These are phyloP conservation scores for Beauveria scarabaeidicola DNA, from an alignment of 2,329 filamentous ascomycete species.

Conservation along the genomic window DNA sequence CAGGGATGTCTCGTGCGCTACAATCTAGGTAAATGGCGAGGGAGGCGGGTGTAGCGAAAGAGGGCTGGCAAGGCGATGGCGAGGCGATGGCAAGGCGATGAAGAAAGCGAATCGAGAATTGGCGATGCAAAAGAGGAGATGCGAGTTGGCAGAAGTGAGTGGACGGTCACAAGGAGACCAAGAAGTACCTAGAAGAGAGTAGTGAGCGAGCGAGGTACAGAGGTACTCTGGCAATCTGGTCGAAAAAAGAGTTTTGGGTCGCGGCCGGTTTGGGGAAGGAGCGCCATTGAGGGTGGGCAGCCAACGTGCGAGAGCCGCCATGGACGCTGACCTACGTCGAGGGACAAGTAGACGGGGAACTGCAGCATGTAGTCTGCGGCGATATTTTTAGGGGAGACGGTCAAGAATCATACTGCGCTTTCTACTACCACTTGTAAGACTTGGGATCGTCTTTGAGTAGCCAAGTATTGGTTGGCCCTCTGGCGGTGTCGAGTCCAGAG, in stretches of 20 bases:
- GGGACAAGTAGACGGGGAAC: no score
- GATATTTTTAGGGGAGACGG: no score
- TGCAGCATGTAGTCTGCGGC: no score
- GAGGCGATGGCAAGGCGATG: not conserved
- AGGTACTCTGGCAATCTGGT: no score
- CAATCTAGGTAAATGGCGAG: not conserved
- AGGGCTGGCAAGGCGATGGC: not conserved
- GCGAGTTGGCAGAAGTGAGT: not conserved
- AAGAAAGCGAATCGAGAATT: not conserved
- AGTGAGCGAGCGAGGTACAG: not conserved
- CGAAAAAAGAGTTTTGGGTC: constrained; percentile 7
- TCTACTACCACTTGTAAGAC: no score
- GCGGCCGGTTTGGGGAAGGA: constrained; percentile 8
- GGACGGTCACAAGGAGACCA: not conserved
- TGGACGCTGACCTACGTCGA: not conserved
- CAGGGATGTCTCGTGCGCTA: no score
- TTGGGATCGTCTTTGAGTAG: no score
- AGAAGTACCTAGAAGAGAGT: not conserved
- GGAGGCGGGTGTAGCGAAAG: not conserved
- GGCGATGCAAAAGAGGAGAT: not conserved
- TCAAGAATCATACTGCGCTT: no score
- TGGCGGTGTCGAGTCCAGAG: no score
- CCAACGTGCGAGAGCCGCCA: constrained; percentile 3
- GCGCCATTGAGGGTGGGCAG: not conserved
- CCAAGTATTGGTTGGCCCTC: no score